These are phyloP conservation scores for Fusarium illudens DNA, from an alignment of 2,329 filamentous ascomycete species.

Conservation along the genomic window DNA sequence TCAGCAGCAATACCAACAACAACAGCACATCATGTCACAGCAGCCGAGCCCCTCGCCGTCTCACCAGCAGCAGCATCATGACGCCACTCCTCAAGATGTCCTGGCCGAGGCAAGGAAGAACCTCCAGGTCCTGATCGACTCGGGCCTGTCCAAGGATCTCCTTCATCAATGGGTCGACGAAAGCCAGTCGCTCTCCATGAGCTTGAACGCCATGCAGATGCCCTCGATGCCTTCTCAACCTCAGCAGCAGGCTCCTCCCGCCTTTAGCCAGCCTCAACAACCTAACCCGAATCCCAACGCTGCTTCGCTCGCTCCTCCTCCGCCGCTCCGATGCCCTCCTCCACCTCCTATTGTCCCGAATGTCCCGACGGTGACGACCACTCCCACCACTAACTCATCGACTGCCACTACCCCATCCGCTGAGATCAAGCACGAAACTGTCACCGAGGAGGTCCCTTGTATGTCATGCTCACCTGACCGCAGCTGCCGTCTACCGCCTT, in stretches of 20 bases:
- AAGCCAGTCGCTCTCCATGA: slow-evolving; percentile 46
- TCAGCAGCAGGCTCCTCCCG: slow-evolving; percentile 33
- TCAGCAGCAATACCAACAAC: slow-evolving; percentile 32
- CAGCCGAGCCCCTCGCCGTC: slow-evolving; percentile 36
- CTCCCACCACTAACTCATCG: slow-evolving; percentile 32
- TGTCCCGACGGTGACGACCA: slow-evolving; percentile 29
- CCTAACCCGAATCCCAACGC: slow-evolving; percentile 28
- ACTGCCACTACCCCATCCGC: slow-evolving; percentile 36
- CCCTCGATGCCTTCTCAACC: slow-evolving; percentile 23
- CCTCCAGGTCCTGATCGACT: slow-evolving; percentile 56
- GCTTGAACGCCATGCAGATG: slow-evolving; percentile 25
- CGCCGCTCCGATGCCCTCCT: slow-evolving; percentile 47
- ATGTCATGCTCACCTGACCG: slow-evolving; percentile 27
- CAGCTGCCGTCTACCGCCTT: background rate
- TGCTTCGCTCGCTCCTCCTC: slow-evolving; percentile 41
- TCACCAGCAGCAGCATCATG: slow-evolving; percentile 42
- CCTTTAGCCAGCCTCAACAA: slow-evolving; percentile 18
- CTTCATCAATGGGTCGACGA: slow-evolving; percentile 54
- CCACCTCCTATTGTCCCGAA: slow-evolving; percentile 41
- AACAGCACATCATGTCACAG: slow-evolving; percentile 36
- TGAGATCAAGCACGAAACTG: slow-evolving; percentile 45
- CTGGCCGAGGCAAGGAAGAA: slow-evolving; percentile 57
- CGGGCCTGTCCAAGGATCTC: slow-evolving; percentile 54
- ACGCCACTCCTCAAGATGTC: slow-evolving; percentile 53
- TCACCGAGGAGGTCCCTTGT: slow-evolving; percentile 42